phyloP scores from a whole-genome alignment of 2,329 filamentous ascomycete genomes.

The Aspergillus piperis region DNA sequence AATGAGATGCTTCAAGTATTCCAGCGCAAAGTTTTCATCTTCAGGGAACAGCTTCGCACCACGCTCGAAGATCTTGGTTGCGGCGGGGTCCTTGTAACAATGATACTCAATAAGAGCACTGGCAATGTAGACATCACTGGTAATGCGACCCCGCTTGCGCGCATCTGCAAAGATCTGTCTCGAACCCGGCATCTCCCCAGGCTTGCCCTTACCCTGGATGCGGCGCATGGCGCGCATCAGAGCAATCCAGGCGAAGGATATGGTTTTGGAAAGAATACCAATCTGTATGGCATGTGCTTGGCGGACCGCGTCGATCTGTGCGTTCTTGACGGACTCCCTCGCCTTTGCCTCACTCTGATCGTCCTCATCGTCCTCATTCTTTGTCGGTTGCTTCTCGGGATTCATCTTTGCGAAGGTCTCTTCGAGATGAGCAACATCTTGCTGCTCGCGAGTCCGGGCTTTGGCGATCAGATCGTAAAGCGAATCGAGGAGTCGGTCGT shows the following conservation, averaged over 20 bases:
- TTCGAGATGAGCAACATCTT: slow-evolving; percentile 58
- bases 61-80: slow-evolving; percentile 93
- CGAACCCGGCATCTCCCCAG: slow-evolving; percentile 71
- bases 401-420: slow-evolving; percentile 53
- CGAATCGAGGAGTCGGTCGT: slow-evolving; percentile 77
- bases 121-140: slow-evolving; percentile 92
- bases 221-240: slow-evolving; percentile 92
- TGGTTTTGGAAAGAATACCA: slow-evolving; percentile 74
- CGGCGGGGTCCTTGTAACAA: slow-evolving; percentile 91
- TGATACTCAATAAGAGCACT: slow-evolving; percentile 92
- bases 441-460: slow-evolving; percentile 65
- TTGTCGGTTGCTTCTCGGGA: slow-evolving; percentile 38
- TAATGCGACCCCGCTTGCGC: slow-evolving; percentile 80
- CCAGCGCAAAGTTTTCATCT: slow-evolving; percentile 88
- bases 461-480: slow-evolving; percentile 86
- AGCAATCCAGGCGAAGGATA: slow-evolving; percentile 94
- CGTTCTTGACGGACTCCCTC: slow-evolving; percentile 54
- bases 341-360: slow-evolving; percentile 52
- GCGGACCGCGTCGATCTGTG: slow-evolving; percentile 59
- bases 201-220: slow-evolving; percentile 78
- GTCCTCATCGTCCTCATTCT: slow-evolving; percentile 57
- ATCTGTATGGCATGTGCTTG: slow-evolving; percentile 72
- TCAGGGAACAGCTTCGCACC: slow-evolving; percentile 91
- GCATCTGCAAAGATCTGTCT: slow-evolving; percentile 88
- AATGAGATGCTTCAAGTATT: slow-evolving; percentile 94